A percentile compares a stretch with the other conserved stretches of the same genome.
Conservation (phyloP, 2,329 filamentous ascomycete genomes). For the Cladophialophora yegresii region DNA sequence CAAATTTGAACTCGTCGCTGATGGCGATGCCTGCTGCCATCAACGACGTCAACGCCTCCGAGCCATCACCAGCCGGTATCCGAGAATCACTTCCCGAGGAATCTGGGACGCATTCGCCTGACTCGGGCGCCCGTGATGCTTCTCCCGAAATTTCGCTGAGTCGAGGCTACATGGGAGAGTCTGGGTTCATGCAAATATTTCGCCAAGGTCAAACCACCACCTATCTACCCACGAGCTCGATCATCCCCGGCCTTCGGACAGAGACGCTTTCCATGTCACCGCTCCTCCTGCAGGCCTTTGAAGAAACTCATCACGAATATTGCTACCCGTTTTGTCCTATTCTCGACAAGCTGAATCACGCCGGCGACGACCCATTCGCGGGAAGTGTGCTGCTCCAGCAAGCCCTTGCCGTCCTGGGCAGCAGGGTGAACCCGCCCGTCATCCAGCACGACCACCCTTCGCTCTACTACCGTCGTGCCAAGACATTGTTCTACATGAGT, state of each 20-base stretch:
- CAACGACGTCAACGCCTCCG: not conserved
- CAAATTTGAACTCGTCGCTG: not conserved
- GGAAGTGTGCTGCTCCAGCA: slow-evolving; percentile 37
- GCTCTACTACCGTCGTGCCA: slow-evolving; percentile 46
- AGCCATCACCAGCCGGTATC: not conserved
- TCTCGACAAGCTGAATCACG: slow-evolving; percentile 41
- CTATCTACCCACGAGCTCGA: not conserved
- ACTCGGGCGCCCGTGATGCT: not conserved
- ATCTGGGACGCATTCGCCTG: not conserved
- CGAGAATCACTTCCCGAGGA: not conserved
- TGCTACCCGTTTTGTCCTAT: slow-evolving; percentile 14
- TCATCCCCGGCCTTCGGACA: not conserved
- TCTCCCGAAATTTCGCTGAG: not conserved
- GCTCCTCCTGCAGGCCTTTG: slow-evolving; percentile 4
- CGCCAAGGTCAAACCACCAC: slow-evolving; percentile 1
- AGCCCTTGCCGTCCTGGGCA: slow-evolving; percentile 47
- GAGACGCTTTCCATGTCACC: not conserved
- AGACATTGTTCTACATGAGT: slow-evolving; percentile 47
- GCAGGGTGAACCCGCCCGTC: slow-evolving; percentile 48
- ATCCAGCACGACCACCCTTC: slow-evolving; percentile 45
- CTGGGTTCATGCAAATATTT: slow-evolving; percentile 10
- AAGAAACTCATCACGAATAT: slow-evolving; percentile 3
- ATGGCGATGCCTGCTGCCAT: not conserved
- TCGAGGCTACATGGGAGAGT: slow-evolving; percentile 10
- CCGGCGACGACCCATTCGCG: slow-evolving; percentile 37